These are phyloP conservation scores for Sphaceloma murrayae DNA, from an alignment of 2,329 filamentous ascomycete genomes.

Conservation along the genomic window DNA sequence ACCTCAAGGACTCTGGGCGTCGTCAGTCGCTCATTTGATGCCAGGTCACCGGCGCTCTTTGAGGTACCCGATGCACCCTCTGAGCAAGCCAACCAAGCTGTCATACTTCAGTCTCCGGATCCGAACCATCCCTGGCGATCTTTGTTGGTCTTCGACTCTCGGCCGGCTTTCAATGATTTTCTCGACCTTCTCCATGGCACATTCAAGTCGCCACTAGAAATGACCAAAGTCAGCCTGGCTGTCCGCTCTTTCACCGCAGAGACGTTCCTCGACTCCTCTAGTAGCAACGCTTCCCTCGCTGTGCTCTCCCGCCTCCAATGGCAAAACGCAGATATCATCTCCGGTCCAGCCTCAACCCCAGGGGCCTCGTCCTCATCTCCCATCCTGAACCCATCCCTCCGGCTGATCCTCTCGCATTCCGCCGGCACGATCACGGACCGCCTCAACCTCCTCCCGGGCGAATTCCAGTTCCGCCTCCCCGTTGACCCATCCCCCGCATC, in stretches of 20 bases:
- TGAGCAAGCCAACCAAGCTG: slow-evolving; percentile 58
- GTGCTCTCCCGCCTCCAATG: slow-evolving; percentile 10
- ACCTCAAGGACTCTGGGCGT: slow-evolving; percentile 68
- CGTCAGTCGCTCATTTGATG: slow-evolving; percentile 59
- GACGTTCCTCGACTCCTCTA: slow-evolving; percentile 4
- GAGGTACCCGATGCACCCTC: slow-evolving; percentile 51
- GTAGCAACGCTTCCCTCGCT: slow-evolving; percentile 2
- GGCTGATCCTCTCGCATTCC: slow-evolving; percentile 65
- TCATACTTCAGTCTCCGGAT: slow-evolving; percentile 62
- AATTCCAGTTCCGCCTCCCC: slow-evolving; percentile 40
- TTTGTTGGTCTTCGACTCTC: slow-evolving; percentile 57
- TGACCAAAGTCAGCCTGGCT: slow-evolving; percentile 10
- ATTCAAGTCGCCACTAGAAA: slow-evolving; percentile 5
- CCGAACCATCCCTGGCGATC: slow-evolving; percentile 58
- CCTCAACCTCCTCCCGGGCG: slow-evolving; percentile 57
- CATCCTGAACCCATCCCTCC: slow-evolving; percentile 63
- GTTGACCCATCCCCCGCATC: slow-evolving; percentile 33
- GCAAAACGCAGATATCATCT: slow-evolving; percentile 8
- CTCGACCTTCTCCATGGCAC: slow-evolving; percentile 13
- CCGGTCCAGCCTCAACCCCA: neutral
- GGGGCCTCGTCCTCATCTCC: neutral
- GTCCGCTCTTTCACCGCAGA: slow-evolving; percentile 12
- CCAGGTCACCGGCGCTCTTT: slow-evolving; percentile 62
- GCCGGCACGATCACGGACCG: slow-evolving; percentile 73
- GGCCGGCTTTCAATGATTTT: slow-evolving; percentile 8